Conservation (phyloP, 2,329 filamentous ascomycete species). For the Chrysoporthe austroafricana region DNA sequence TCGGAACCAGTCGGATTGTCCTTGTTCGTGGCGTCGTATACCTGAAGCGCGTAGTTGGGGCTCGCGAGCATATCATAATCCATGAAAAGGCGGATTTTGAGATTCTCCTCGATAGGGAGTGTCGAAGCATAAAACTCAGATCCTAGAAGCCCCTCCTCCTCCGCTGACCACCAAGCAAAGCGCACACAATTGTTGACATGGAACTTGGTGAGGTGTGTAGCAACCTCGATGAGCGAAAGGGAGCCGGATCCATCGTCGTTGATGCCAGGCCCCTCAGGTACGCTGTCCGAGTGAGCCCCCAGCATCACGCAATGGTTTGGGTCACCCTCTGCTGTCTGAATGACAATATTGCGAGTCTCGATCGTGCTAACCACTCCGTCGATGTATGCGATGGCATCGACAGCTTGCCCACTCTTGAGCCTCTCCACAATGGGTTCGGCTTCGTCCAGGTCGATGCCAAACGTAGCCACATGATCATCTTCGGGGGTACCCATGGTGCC, state of each 20-base stretch:
- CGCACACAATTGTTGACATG: slow-evolving; percentile 67
- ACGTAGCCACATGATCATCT: slow-evolving; percentile 66
- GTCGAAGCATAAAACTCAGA: slow-evolving; percentile 64
- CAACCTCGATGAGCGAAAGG: slow-evolving; percentile 64
- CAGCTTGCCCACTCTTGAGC: slow-evolving; percentile 53
- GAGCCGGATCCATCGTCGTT: slow-evolving; percentile 78
- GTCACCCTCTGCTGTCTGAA: slow-evolving; percentile 64
- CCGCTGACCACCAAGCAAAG: slow-evolving; percentile 70
- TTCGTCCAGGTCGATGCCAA: slow-evolving; percentile 65
- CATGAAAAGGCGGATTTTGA: slow-evolving; percentile 67
- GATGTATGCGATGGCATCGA: slow-evolving; percentile 63
- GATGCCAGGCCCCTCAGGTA: slow-evolving; percentile 69
- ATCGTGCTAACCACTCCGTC: slow-evolving; percentile 60
- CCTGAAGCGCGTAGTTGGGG: slow-evolving; percentile 68
- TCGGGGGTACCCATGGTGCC: slow-evolving; percentile 70
- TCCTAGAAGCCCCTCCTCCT: slow-evolving; percentile 68
- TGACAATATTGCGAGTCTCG: slow-evolving; percentile 63
- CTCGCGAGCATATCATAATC: slow-evolving; percentile 74
- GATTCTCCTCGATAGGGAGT: slow-evolving; percentile 61
- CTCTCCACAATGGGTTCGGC: slow-evolving; percentile 60
- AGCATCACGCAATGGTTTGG: slow-evolving; percentile 67
- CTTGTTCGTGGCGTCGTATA: slow-evolving; percentile 74
- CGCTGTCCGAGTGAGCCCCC: slow-evolving; percentile 67
- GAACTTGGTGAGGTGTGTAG: slow-evolving; percentile 60
- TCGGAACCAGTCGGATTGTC: slow-evolving; percentile 72